Evolutionary conservation across 2,329 filamentous ascomycete genomes (phyloP), one percentile per base, ranked within the genome.

Genomic region (Didymosphaeria variabile): DNA sequence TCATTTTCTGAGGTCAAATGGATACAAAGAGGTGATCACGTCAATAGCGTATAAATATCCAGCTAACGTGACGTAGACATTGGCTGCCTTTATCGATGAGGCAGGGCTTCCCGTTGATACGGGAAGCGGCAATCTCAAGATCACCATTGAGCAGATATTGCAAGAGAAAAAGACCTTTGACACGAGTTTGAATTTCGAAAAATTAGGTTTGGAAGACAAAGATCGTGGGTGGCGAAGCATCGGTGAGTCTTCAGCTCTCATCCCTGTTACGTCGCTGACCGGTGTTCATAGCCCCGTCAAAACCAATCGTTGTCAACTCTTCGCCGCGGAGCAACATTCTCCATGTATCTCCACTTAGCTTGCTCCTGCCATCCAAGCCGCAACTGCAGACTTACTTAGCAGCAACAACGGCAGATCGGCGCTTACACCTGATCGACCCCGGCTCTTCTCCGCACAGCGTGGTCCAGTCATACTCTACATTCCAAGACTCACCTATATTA

Each of bases 121-220:
- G 50, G 87, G 84, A 0, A 47, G 65, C 9, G 70, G 74, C 12
- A 79, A 77, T 52, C 78, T 79, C 32, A 79, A 82, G 56, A 78
- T 87, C 72, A 87, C 86, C 2, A 82, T 89, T 55, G 87, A 89
- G 67, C 79, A 82, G 47, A 78, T 89, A n/a, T 77, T 89, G 8
- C 81, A 87, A 52, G 87, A 89, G 74, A 89, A 89, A 76, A 83
- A 81, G 67, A 78, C 77, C 0, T 89, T 85, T 65, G 87, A 89
- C 67, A 71, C 86, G 13, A 85, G 79, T 58, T 71, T 84, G 29
- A 79, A 78, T 3, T 88, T 87, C 62, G 87, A 89, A 69, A 86
- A 85, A 68, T 72, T 85, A 50, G 83, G 81, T 6, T 62, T 81
- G 0, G 75, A 81, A n/a, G 79, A 82, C 58, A 76, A 63, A 13